phyloP scores from a whole-genome alignment of 2,329 filamentous ascomycete species.

The Remersonia thermophila region DNA sequence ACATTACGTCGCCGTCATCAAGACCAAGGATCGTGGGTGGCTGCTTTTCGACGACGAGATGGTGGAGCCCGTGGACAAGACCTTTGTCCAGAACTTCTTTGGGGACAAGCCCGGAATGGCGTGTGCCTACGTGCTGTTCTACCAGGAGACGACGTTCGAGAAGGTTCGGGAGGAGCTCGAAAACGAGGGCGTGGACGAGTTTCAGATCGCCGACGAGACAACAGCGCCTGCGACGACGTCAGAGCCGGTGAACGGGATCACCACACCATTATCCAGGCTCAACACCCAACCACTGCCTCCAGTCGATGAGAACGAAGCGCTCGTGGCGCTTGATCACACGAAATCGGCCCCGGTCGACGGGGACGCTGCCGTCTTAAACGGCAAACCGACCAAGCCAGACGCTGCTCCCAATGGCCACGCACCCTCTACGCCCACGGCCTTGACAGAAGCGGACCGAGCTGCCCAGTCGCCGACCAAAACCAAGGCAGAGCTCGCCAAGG shows the following conservation, averaged over 20 bases:
- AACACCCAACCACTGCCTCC: slow-evolving; percentile 36
- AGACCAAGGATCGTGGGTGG: slow-evolving; percentile 93
- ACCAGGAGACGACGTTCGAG: slow-evolving; percentile 74
- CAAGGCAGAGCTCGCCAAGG: slow-evolving; percentile 51
- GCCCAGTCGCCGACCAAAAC: slow-evolving; percentile 23
- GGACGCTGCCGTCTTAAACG: slow-evolving; percentile 15
- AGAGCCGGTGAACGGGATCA: slow-evolving; percentile 32
- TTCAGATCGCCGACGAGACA: slow-evolving; percentile 41
- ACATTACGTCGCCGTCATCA: slow-evolving; percentile 95
- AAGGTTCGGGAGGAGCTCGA: slow-evolving; percentile 68
- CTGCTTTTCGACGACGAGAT: slow-evolving; percentile 95
- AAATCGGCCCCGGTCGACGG: slow-evolving; percentile 44
- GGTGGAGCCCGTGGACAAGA: slow-evolving; percentile 94
- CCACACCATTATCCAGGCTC: slow-evolving; percentile 35
- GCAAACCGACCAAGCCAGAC: slow-evolving; percentile 13
- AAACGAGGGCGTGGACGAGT: slow-evolving; percentile 58
- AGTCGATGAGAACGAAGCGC: slow-evolving; percentile 36
- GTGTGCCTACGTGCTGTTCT: slow-evolving; percentile 94
- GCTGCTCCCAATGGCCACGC: slow-evolving; percentile 17
- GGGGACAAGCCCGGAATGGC: slow-evolving; percentile 84
- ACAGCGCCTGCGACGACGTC: slow-evolving; percentile 42
- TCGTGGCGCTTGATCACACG: slow-evolving; percentile 52
- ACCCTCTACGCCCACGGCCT: slow-evolving; percentile 16
- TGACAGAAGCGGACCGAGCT: slow-evolving; percentile 15
- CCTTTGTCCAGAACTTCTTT: slow-evolving; percentile 94